Base-by-base conservation (phyloP, 2,329 filamentous ascomycete species). In the Penicillium sp. region DNA sequence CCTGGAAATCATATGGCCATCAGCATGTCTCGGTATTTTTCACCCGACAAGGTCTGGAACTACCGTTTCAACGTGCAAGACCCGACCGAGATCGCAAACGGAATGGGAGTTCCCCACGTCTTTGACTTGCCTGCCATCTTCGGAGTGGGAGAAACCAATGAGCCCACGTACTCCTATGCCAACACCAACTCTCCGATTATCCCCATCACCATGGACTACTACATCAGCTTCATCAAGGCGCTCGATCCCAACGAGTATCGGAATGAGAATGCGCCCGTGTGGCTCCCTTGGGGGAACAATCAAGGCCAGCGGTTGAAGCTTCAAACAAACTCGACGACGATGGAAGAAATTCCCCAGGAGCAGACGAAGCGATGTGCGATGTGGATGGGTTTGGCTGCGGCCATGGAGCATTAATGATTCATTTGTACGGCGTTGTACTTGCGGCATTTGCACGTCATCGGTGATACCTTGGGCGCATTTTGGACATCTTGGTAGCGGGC, bases 41-140 rank as follows among this genome's bases (percentile, higher is more conserved):
- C 63, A 3, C 58, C 64, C 5, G 8, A 51, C 8, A 57, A 64
- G 1, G 69, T 72, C 6, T 80, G 76, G 74, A 74, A 75, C 40
- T 80, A 80, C 55, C 69, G 76, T 0, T 80, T 74, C 69, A 76
- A 80, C 40, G 74, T 80, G 2, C 71, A 68, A 11, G 64, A 70
- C 11, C 66, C 70, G 1, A 60, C 65, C 2, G 68, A 74, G 40
- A 65, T 76, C 1, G 68, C 66, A 1, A 44, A 48, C 0, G 72
- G 69, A 0, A 51, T 70, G 24, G 73, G 73, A 1, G 71, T 74
- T 2, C 67, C 69, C 1, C 73, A 76, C 54, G 65, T 68, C 1
- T 68, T 67, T 6, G 65, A 67, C 43, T 49, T 62, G 4, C 54
- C 60, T 5, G 66, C 66, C 1, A 65, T 68, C 11, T 67, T 67